phyloP scores from a whole-genome alignment of 768 basidiomycete species.

The Tulasnella sp. region DNA sequence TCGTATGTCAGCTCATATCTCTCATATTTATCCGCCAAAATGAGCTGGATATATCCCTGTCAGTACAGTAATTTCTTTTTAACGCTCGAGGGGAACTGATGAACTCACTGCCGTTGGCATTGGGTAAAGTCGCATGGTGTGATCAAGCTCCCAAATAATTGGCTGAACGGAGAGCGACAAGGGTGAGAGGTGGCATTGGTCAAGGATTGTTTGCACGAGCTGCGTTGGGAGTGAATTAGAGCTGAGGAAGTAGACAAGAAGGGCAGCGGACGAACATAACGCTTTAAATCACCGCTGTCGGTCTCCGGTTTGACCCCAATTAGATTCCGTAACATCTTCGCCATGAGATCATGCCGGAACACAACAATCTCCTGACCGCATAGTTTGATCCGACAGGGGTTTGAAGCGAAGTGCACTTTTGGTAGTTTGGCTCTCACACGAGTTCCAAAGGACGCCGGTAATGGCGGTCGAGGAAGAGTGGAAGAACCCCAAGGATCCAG shows the following conservation, averaged over 20 bases:
- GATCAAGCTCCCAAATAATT: conserved; percentile 82
- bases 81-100: neutral
- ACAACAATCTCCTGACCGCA: conserved; percentile 94
- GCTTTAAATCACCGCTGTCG: conserved; percentile 70
- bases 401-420: conserved; percentile 73
- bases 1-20: conserved; percentile 94
- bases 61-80: conserved; percentile 13
- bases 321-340: conserved; percentile 84
- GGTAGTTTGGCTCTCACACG: conserved; percentile 67
- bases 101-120: conserved; percentile 77
- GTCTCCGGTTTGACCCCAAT: conserved; percentile 80
- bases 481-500: conserved; percentile 71
- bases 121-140: conserved; percentile 85
- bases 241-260: neutral
- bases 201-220: conserved; percentile 94
- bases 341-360: conserved; percentile 89
- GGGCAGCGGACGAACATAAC: conserved; percentile 55
- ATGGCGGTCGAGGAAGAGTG: conserved; percentile 69
- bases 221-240: conserved; percentile 29
- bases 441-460: conserved; percentile 66
- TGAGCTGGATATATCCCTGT: conserved; percentile 44
- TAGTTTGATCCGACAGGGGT: conserved; percentile 92
- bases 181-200: conserved; percentile 91
- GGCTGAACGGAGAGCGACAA: conserved; percentile 79
- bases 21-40: conserved; percentile 95